These are phyloP conservation scores for Didymella pinodella DNA, from an alignment of 2,329 filamentous ascomycete genomes.

Conservation along the genomic window DNA sequence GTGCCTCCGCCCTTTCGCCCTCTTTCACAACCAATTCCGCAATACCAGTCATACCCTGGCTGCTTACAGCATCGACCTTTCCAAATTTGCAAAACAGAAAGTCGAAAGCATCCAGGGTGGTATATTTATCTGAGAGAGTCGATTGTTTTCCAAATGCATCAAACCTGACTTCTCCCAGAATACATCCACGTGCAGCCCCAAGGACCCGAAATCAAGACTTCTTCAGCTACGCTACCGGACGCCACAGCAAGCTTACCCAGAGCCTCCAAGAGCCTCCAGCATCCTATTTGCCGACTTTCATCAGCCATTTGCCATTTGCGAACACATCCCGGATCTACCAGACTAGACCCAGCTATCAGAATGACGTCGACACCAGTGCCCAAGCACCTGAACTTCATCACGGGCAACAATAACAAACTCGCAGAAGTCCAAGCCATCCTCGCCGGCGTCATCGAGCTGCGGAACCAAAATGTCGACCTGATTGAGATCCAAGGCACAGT, in stretches of 20 bases:
- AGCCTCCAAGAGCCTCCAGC: conserved; percentile 14
- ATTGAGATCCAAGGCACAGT: conserved; percentile 91
- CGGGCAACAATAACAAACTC: conserved; percentile 94
- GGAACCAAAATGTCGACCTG: conserved; percentile 78
- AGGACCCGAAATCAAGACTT: conserved; percentile 7
- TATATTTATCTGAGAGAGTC: neutral
- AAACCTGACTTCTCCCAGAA: conserved; percentile 3
- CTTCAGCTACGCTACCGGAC: conserved; percentile 12
- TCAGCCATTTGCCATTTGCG: neutral
- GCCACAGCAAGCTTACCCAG: conserved; percentile 7
- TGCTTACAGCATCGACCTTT: conserved; percentile 22
- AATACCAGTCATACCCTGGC: conserved; percentile 19
- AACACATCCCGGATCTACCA: neutral
- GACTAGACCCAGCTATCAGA: conserved; percentile 2
- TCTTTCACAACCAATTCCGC: conserved; percentile 22
- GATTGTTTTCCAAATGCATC: neutral
- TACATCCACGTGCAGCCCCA: conserved; percentile 3
- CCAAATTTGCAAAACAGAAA: conserved; percentile 20
- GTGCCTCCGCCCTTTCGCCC: conserved; percentile 18
- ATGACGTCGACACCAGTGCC: conserved; percentile 38
- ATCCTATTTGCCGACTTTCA: conserved; percentile 1
- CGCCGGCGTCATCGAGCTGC: conserved; percentile 72
- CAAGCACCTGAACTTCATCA: conserved; percentile 86
- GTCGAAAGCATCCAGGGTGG: neutral
- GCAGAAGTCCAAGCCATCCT: conserved; percentile 89